phyloP scores from a whole-genome alignment of 1,139 yeast species.

The Arxiozyma telluris region DNA sequence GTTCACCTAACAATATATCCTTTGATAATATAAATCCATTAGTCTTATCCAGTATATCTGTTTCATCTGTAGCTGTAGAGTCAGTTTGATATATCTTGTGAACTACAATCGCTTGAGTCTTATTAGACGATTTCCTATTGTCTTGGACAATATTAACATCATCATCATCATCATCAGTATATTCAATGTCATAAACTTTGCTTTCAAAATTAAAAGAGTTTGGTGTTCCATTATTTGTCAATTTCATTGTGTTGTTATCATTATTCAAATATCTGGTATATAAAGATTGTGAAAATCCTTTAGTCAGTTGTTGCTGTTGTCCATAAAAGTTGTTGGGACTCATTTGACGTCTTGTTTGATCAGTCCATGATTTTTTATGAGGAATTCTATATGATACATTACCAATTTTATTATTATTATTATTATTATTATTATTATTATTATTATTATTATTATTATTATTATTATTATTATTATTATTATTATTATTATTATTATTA shows the following conservation, averaged over 20 bases:
- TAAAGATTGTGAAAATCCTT: not conserved
- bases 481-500: too few species aligned
- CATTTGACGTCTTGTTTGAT: constrained; percentile 6
- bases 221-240: not conserved
- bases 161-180: constrained; percentile 3
- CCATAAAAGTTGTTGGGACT: constrained; percentile 6
- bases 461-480: too few species aligned
- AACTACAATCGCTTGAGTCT: constrained; percentile 7
- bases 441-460: too few species aligned
- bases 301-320: constrained; percentile 1
- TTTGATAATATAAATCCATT: constrained; percentile 10
- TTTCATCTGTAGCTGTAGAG: not conserved
- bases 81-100: constrained; percentile 9
- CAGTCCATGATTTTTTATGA: constrained; percentile 3
- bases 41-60: not conserved
- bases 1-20: constrained; percentile 25
- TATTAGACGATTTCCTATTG: not conserved
- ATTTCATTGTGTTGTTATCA: not conserved
- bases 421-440: constrained; percentile 1
- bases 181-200: constrained; percentile 11
- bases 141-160: not conserved
- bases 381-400: not conserved
- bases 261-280: constrained; percentile 1
- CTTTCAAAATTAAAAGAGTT: constrained; percentile 14
- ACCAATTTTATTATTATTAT: constrained; percentile 1